Evolutionary conservation across 164 flowering plant genomes (phyloP), one percentile per base, ranked within the genome.

Genomic region (Warburgia ugandensis): DNA sequence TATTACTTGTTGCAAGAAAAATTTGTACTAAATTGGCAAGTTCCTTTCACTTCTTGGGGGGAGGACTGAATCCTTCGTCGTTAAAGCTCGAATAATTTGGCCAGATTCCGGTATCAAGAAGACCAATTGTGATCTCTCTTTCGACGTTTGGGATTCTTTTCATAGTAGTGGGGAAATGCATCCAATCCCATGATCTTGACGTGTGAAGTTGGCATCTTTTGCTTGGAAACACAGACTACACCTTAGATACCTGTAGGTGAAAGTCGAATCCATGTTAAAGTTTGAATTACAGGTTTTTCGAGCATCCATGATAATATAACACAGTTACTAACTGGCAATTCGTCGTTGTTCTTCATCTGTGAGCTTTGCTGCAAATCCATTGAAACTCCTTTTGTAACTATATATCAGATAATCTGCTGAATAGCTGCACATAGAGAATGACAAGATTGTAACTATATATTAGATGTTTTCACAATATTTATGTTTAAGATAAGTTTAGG

Each of bases 1-100:
- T 12, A 43, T 23, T 68, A 78, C 87, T 71, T 81, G 71, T 77
- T 81, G 70, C 88, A 78, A 14, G 82, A 69, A 61, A 81, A 74
- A 39, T 75, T 65, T 7, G n/a, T 16, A 3, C 10, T 29, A 23
- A 14, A 9, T 16, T 45, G 14, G 53, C 54, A 50, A 78, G 75
- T 48, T 45, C 45, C 88, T 55, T 67, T 79, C 79, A 79, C 55
- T 71, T 79, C 45, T 30, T 42, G 0, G 83, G 83, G 9, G 63
- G 62, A 29, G 81, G 74, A 21, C 77, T 71, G 8, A 73, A 40
- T 26, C 78, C 84, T 33, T 32, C 30, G 33, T 71, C 84, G 11
- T 30, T 55, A 56, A 79, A 79, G 59, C 84, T 77, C 16, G 45
- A 54, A 1, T 77, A 71, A 32, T 79, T 79, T 0, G 78, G 79